A percentile compares a stretch with the other conserved stretches of the same genome.
phyloP scores from a whole-genome alignment of 2,329 filamentous ascomycete genomes.

The Neofusicoccum parvum region DNA sequence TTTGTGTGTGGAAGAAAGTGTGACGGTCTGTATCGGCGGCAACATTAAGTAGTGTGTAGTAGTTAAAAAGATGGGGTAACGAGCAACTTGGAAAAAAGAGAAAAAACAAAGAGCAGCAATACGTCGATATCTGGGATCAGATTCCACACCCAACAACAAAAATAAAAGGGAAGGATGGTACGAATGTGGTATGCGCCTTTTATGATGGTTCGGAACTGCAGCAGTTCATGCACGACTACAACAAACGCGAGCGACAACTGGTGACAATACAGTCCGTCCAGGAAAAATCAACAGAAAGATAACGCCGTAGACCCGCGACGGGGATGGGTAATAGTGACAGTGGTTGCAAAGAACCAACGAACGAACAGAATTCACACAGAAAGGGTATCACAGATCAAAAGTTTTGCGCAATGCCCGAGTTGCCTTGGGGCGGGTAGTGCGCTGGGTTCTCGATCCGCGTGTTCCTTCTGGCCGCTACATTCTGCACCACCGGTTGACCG shows the following conservation, averaged over 20 bases:
- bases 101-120: neutral
- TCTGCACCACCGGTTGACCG: slow-evolving; percentile 80
- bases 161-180: neutral
- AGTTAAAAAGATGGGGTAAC: neutral
- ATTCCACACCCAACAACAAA: neutral
- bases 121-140: neutral
- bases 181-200: slow-evolving; percentile 13
- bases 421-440: slow-evolving; percentile 85
- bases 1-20: neutral
- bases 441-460: slow-evolving; percentile 91
- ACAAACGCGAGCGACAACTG: neutral
- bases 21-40: neutral
- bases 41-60: slow-evolving; percentile 14
- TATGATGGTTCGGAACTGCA: slow-evolving; percentile 8
- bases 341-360: slow-evolving; percentile 4
- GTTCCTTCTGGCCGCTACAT: slow-evolving; percentile 89
- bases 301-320: slow-evolving; percentile 14
- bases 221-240: slow-evolving; percentile 11
- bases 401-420: slow-evolving; percentile 94
- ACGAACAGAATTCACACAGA: slow-evolving; percentile 11
- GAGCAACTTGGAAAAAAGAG: neutral
- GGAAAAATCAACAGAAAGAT: neutral
- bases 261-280: neutral
- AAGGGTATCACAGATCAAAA: slow-evolving; percentile 58
- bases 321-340: slow-evolving; percentile 12